A percentile compares a stretch with the other conserved stretches of the same genome.
These are phyloP conservation scores for Aspergillus transmontanensis DNA, from an alignment of 2,329 filamentous ascomycete species.

Conservation along the genomic window DNA sequence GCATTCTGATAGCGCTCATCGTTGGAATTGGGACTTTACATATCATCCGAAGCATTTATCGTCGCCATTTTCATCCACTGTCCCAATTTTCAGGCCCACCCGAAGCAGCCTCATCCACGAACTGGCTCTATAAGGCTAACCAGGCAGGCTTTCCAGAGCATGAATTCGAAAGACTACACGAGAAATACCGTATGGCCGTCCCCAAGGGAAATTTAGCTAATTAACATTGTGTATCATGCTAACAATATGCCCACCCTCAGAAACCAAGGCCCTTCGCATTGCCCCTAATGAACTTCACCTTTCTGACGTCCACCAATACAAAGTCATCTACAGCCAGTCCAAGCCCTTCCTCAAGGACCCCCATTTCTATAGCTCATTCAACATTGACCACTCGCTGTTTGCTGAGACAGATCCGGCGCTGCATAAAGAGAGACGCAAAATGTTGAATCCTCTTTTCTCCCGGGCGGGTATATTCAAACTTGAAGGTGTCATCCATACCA, in stretches of 20 bases:
- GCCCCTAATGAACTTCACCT: conserved; percentile 15
- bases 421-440: conserved; percentile 17
- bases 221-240: not conserved
- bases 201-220: not conserved
- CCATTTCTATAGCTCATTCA: conserved; percentile 8
- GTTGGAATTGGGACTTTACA: not conserved
- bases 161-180: not conserved
- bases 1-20: not conserved
- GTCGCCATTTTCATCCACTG: not conserved
- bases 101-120: not conserved
- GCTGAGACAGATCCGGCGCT: conserved; percentile 10
- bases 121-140: not conserved
- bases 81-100: not conserved
- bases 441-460: conserved; percentile 23
- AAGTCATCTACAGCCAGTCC: conserved; percentile 13
- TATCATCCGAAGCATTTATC: not conserved
- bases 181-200: not conserved
- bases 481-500: conserved; percentile 7
- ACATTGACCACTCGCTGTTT: conserved; percentile 9
- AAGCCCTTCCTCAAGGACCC: conserved; percentile 9
- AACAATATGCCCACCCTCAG: not conserved
- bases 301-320: conserved; percentile 8
- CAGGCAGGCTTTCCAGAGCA: not conserved
- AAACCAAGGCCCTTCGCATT: conserved; percentile 6
- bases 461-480: conserved; percentile 16